phyloP scores from a whole-genome alignment of 2,329 filamentous ascomycete species.

The Cladosporium austrohemisphaericum region DNA sequence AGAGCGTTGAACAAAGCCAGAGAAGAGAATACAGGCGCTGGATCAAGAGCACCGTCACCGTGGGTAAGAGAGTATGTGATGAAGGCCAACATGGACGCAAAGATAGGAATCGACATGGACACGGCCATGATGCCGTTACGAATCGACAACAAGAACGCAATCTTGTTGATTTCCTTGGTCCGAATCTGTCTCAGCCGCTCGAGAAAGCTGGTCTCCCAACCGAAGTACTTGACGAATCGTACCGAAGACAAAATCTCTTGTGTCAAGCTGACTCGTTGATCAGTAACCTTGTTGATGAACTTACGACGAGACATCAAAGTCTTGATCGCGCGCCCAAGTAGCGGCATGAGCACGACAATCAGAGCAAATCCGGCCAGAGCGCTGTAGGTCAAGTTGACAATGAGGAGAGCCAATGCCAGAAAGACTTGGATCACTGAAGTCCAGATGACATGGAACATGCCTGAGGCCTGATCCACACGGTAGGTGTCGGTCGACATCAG shows the following conservation, averaged over 20 bases:
- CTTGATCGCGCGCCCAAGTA: slow-evolving; percentile 73
- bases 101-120: slow-evolving; percentile 82
- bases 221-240: slow-evolving; percentile 93
- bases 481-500: slow-evolving; percentile 95
- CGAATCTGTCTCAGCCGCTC: slow-evolving; percentile 71
- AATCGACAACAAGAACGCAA: slow-evolving; percentile 77
- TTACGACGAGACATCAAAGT: slow-evolving; percentile 71
- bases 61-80: slow-evolving; percentile 69
- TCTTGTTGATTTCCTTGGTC: slow-evolving; percentile 71
- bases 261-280: slow-evolving; percentile 84
- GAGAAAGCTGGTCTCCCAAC: slow-evolving; percentile 88
- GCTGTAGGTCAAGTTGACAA: slow-evolving; percentile 86
- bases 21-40: slow-evolving; percentile 85
- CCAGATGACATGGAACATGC: slow-evolving; percentile 90
- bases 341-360: slow-evolving; percentile 71
- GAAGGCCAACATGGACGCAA: slow-evolving; percentile 92
- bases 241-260: slow-evolving; percentile 91
- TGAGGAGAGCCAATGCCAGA: slow-evolving; percentile 72
- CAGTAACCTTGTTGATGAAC: slow-evolving; percentile 87
- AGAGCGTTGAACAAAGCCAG: slow-evolving; percentile 90
- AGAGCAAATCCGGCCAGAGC: slow-evolving; percentile 84
- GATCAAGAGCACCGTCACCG: slow-evolving; percentile 56
- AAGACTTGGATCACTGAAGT: slow-evolving; percentile 74
- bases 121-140: slow-evolving; percentile 81
- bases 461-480: slow-evolving; percentile 81